phyloP scores from a whole-genome alignment of 2,329 filamentous ascomycete genomes.

The Chrysoporthe austroafricana region DNA sequence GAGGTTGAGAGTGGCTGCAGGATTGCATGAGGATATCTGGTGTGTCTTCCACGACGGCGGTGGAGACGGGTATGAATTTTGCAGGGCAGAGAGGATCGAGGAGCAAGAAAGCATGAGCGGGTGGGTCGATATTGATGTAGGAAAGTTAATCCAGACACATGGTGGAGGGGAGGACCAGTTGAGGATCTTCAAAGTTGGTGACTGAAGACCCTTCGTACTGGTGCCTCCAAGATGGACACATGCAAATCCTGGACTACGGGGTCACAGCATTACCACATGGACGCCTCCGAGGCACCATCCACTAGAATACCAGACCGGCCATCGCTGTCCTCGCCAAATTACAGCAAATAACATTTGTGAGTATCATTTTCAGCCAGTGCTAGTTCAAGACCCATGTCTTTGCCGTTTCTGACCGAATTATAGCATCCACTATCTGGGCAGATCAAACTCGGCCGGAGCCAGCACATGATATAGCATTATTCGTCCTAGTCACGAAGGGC shows the following conservation, averaged over 20 bases:
- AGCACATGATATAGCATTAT: not conserved
- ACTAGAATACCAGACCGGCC: not conserved
- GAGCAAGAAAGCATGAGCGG: not conserved
- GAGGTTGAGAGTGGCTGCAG: slow-evolving; percentile 42
- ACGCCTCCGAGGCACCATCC: too few species aligned
- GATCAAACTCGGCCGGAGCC: not conserved
- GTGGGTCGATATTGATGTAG: slow-evolving; percentile 36
- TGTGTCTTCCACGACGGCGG: slow-evolving; percentile 45
- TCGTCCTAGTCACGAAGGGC: not conserved
- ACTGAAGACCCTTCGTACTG: slow-evolving; percentile 2
- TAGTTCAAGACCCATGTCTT: not conserved
- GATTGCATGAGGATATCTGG: slow-evolving; percentile 43
- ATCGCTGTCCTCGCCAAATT: not conserved
- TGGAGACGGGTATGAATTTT: not conserved
- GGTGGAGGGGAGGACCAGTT: slow-evolving; percentile 17
- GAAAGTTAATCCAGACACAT: slow-evolving; percentile 29
- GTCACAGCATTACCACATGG: not conserved
- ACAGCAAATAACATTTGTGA: not conserved
- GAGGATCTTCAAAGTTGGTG: slow-evolving; percentile 15
- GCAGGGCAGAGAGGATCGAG: not conserved
- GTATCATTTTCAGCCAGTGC: not conserved
- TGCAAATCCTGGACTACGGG: not conserved
- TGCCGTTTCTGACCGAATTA: not conserved
- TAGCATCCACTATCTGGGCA: not conserved
- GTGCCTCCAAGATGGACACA: not conserved